A percentile compares a stretch with the other conserved stretches of the same genome.
Evolutionary conservation across 2,329 filamentous ascomycete genomes (phyloP).

Genomic region (Diplodia mutila): DNA sequence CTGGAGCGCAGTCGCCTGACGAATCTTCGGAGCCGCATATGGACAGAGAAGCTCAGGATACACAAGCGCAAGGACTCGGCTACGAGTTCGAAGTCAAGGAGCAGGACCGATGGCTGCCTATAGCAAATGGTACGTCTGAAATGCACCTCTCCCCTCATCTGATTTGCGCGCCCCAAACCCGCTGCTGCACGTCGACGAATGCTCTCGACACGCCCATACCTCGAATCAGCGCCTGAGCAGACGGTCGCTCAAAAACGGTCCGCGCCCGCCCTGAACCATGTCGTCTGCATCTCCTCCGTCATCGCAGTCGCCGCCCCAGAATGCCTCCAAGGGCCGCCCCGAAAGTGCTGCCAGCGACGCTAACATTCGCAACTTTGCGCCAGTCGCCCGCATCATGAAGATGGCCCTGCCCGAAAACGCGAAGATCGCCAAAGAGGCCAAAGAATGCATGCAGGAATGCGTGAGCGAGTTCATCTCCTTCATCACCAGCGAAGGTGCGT

Average conservation of each 20-base stretch:
- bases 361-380: constrained; percentile 92
- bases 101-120: constrained; percentile 98
- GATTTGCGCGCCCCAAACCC: constrained; percentile 42
- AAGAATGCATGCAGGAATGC: constrained; percentile 99
- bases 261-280: constrained; percentile 49
- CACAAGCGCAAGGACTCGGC: constrained; percentile 73
- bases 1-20: constrained; percentile 88
- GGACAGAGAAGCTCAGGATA: constrained; percentile 78
- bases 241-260: constrained; percentile 36
- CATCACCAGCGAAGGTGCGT: constrained; percentile 93
- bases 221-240: constrained; percentile 47
- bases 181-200: constrained; percentile 44
- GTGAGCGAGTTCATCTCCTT: constrained; percentile 99
- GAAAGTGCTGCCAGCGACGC: constrained; percentile 66
- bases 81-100: constrained; percentile 99
- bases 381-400: constrained; percentile 99
- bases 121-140: constrained; percentile 94
- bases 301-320: constrained; percentile 40
- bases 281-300: constrained; percentile 49
- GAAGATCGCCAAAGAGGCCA: constrained; percentile 98
- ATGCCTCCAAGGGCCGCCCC: constrained; percentile 34
- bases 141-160: constrained; percentile 37
- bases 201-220: constrained; percentile 52
- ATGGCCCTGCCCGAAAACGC: constrained; percentile 95
- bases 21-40: constrained; percentile 82